Conservation (phyloP, 306 rosid species). For the Vachellia collinsii region DNA sequence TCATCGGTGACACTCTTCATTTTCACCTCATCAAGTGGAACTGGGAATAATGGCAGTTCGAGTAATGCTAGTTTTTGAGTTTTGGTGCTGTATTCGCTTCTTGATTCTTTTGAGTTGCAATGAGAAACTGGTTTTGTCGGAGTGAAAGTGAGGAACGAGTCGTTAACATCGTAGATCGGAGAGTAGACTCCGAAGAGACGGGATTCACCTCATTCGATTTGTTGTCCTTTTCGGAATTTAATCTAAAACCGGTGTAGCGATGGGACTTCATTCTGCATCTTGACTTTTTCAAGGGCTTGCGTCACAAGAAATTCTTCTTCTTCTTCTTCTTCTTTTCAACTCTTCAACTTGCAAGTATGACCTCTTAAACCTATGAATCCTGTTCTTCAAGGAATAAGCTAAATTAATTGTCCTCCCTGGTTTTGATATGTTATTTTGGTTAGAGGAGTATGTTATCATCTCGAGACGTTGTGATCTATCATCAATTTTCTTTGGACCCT, state of each 20-base stretch:
- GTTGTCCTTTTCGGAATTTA: background rate
- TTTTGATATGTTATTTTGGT: background rate
- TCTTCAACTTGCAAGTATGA: slow-evolving; percentile 16
- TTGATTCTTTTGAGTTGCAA: slow-evolving; percentile 29
- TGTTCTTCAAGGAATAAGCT: background rate
- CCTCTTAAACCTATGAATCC: slow-evolving; percentile 11
- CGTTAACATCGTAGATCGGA: slow-evolving; percentile 22
- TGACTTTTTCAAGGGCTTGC: slow-evolving; percentile 5
- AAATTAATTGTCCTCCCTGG: slow-evolving; percentile 12
- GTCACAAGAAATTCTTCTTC: slow-evolving; percentile 8
- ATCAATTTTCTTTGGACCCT: slow-evolving; percentile 22
- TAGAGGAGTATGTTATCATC: background rate
- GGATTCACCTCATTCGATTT: slow-evolving; percentile 24
- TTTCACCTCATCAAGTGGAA: slow-evolving; percentile 24
- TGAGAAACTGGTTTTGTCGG: background rate
- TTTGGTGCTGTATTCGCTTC: slow-evolving; percentile 26
- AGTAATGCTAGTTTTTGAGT: slow-evolving; percentile 8
- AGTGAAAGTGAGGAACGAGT: slow-evolving; percentile 30
- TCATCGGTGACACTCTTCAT: slow-evolving; percentile 22
- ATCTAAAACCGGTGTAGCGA: background rate
- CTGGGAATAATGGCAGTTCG: slow-evolving; percentile 1
- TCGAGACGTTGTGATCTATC: slow-evolving; percentile 24
- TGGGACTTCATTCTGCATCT: slow-evolving; percentile 1
- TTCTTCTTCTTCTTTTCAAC: slow-evolving; percentile 18
- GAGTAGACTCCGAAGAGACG: background rate